A percentile compares a stretch with the other conserved stretches of the same genome.
Evolutionary conservation across 257 asterid genomes (phyloP).

Genomic region (Petrea volubilis): DNA sequence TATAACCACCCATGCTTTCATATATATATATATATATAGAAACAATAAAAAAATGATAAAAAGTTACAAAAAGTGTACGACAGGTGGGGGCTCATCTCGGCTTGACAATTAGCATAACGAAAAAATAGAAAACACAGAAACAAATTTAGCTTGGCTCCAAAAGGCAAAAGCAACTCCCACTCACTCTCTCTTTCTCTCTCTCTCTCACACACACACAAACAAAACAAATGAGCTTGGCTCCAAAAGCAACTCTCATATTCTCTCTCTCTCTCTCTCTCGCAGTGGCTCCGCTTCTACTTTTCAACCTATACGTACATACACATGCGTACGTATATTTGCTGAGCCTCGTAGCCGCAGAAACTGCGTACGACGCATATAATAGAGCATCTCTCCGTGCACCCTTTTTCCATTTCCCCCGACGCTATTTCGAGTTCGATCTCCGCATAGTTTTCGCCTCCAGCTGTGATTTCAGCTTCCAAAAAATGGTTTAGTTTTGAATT

Average conservation of each 20-base stretch:
- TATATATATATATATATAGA: too few relatives aligned
- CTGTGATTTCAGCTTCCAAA: not conserved
- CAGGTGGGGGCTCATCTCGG: constrained; percentile 16
- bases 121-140: not conserved
- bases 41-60: not conserved
- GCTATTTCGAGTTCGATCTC: constrained; percentile 9
- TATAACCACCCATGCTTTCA: too few relatives aligned
- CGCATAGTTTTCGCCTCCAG: not conserved
- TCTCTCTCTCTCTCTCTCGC: not conserved
- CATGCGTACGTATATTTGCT: constrained; percentile 11
- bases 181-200: not conserved
- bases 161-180: too few relatives aligned
- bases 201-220: not conserved
- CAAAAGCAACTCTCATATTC: not conserved
- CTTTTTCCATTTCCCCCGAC: not conserved
- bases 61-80: constrained; percentile 22
- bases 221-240: constrained; percentile 14
- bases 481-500: not conserved
- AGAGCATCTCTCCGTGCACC: not conserved
- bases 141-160: constrained; percentile 16
- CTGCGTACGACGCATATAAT: not conserved
- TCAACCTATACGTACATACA: not conserved
- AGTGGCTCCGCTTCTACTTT: not conserved
- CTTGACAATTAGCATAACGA: not conserved
- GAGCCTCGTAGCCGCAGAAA: constrained; percentile 26